Evolutionary conservation across 179 eudicot genomes (phyloP), one percentile per base, ranked within the genome.

Genomic region (Drosera spatulata): DNA sequence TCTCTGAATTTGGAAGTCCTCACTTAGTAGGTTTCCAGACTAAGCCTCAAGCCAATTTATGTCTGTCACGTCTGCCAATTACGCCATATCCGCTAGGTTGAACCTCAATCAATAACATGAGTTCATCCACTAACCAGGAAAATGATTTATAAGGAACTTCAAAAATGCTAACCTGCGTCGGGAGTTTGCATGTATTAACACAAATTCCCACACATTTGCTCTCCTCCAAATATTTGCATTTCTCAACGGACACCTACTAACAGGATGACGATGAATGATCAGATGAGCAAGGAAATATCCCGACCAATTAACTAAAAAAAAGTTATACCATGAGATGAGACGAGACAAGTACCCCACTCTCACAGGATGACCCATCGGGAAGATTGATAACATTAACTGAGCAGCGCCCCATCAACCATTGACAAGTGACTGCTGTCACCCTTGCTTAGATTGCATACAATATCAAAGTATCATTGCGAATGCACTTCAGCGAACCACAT

Each of bases 341-440:
- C 1, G 33, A 22, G 33, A 22, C 33, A 22, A 22, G 33, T 79
- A 91, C 98, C 85, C 98, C 98, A 43, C 83, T 91, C 51, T 68
- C 74, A 65, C 68, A 71, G 0, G 87, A 74, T 47, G 88, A 79
- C 63, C 96, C 98, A 70, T 84, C 82, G 5, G 85, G 82, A 66
- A 85, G 85, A 55, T 71, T 75, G 56, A 91, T 83, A 15, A 82
- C 64, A 78, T 91, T 91, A 48, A 88, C 94, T 1, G 73, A 61
- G 75, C 96, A 91, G 0, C 85, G 74, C 60, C 96, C 98, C 98
- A 91, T 88, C 53, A 91, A 91, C 96, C 98, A 91, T 61, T 84
- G 96, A 61, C 96, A 91, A 64, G 98, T 80, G 40, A 88, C 33
- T 63, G 86, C 88, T 38, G 98, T 91, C 69, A 85, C 96, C 75